A percentile compares a stretch with the other conserved stretches of the same genome.
These are phyloP conservation scores for Parachaetomium inaequale DNA, from an alignment of 495 filamentous ascomycete genomes.

Conservation along the genomic window DNA sequence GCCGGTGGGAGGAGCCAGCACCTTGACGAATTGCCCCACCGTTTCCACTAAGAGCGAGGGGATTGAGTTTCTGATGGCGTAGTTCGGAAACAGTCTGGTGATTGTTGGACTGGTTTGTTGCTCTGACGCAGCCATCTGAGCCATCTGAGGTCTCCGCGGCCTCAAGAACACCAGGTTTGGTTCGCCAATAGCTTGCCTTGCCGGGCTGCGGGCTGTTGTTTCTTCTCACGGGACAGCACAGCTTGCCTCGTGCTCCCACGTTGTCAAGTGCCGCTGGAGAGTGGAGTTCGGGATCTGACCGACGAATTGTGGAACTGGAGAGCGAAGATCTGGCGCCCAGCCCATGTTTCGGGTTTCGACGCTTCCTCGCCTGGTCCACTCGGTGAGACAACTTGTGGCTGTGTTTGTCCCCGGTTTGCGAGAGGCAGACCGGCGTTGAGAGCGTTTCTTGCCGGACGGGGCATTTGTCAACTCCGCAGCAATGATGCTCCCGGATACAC, in stretches of 20 bases:
- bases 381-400: constrained; percentile 1
- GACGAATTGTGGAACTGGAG: not conserved
- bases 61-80: not conserved
- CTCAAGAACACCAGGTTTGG: not conserved
- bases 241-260: constrained; percentile 14
- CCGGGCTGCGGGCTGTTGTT: constrained; percentile 1
- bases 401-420: not conserved
- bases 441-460: not conserved
- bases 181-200: constrained; percentile 10
- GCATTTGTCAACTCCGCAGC: not conserved
- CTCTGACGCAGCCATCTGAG: not conserved
- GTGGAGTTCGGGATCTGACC: not conserved
- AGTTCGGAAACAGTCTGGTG: no score
- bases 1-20: not conserved
- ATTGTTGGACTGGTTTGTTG: constrained; percentile 1
- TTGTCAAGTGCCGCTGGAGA: constrained; percentile 6
- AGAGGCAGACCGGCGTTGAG: not conserved
- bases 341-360: not conserved
- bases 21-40: constrained; percentile 12
- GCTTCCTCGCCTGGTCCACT: not conserved
- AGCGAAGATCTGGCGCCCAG: not conserved
- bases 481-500: not conserved
- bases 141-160: not conserved
- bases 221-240: not conserved
- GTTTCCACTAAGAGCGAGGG: not conserved